Conservation (phyloP, 768 basidiomycete genomes). For the Coprinellus micaceus region DNA sequence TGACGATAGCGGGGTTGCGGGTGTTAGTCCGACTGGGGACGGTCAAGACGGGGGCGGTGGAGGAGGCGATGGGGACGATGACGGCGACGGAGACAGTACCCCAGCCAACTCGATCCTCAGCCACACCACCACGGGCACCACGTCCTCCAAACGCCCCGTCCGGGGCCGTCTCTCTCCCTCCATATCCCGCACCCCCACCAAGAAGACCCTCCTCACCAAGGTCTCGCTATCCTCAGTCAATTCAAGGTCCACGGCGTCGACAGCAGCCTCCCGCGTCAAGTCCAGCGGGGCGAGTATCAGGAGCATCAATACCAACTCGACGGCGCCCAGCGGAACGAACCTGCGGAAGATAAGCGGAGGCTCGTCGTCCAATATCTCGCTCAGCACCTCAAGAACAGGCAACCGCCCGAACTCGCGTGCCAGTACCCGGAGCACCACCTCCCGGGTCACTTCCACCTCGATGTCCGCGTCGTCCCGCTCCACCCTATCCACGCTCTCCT, state of each 20-base stretch:
- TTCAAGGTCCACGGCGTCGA: conserved; percentile 13
- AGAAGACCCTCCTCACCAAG: conserved; percentile 28
- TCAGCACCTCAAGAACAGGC: not conserved
- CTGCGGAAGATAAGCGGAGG: not conserved
- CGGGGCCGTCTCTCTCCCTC: no score
- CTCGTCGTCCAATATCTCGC: conserved; percentile 2
- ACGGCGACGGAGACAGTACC: conserved; percentile 6
- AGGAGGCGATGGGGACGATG: conserved; percentile 1
- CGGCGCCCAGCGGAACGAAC: no score
- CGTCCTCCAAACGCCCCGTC: conserved; percentile 1
- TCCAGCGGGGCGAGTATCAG: conserved; percentile 33
- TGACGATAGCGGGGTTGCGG: not conserved
- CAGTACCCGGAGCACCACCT: conserved; percentile 19
- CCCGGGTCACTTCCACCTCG: conserved; percentile 10
- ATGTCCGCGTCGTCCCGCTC: conserved; percentile 15
- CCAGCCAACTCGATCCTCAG: not conserved
- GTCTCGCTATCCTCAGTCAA: conserved; percentile 24
- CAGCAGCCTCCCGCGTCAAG: conserved; percentile 14
- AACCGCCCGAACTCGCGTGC: conserved; percentile 25
- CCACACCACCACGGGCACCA: conserved; percentile 6
- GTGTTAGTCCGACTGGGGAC: not conserved
- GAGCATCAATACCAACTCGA: not conserved
- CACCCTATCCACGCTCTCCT: not conserved
- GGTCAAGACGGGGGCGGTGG: conserved; percentile 1
- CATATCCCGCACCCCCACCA: conserved; percentile 12